These are phyloP conservation scores for Melaleuca alternifolia DNA, from an alignment of 345 rosid genomes.

Conservation along the genomic window DNA sequence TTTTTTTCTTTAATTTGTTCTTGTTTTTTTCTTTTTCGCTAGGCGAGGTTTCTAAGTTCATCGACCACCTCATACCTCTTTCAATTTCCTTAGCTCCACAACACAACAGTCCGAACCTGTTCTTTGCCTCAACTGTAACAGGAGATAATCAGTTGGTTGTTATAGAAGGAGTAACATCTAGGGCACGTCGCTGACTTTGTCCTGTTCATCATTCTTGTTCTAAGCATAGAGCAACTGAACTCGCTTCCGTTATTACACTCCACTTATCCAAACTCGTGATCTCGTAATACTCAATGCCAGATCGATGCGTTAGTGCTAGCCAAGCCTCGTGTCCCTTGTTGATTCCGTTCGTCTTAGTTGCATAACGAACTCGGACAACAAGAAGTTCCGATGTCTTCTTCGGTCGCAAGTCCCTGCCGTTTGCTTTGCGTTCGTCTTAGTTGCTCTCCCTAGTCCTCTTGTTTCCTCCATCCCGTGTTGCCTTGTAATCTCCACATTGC, in stretches of 20 bases:
- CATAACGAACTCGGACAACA: neutral
- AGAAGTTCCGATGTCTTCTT: neutral
- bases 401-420: neutral
- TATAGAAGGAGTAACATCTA: neutral
- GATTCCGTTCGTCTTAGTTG: neutral
- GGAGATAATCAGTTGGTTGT: neutral
- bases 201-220: neutral
- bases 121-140: neutral
- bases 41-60: neutral
- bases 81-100: neutral
- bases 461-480: neutral
- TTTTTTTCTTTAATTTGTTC: neutral
- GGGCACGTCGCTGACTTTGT: neutral
- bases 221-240: neutral
- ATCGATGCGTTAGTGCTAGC: neutral
- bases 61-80: neutral
- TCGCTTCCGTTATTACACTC: neutral
- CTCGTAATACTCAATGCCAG: neutral
- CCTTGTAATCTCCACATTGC: neutral
- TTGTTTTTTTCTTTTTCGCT: neutral
- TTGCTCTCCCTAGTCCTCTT: neutral
- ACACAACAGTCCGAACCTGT: neutral
- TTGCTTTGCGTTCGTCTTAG: neutral
- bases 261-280: neutral
- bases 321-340: neutral